Evolutionary conservation across 352 stramenopile genomes (phyloP), one percentile per base, ranked within the genome.

Genomic region (Phytophthora meadii): DNA sequence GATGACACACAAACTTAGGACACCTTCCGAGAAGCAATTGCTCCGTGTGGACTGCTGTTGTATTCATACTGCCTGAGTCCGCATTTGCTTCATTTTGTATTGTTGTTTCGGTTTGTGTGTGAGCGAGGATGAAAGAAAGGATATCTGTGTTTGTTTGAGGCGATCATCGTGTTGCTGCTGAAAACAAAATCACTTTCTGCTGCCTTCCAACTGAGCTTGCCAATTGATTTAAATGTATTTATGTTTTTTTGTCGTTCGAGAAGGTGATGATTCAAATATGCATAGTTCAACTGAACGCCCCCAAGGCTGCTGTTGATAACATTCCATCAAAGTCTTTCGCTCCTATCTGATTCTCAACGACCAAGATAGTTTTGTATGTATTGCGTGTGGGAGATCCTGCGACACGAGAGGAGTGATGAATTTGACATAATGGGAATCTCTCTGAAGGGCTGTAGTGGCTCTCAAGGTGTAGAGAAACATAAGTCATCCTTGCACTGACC

Each of bases 21-120:
- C 82, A 91, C 82, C 82, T 91, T 90, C 79, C 80, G 82, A 91
- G 81, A 84, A 81, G 79, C 79, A 81, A 61, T 79, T 82, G 73
- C 68, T 77, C 78, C 69, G 63, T 91, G 82, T 91, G 79, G 82
- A 89, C 82, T 79, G 74, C 80, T 85, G 36, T 70, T 85, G 74
- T 90, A 90, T 90, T 90, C 82, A 90, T 90, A 90, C 82, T 90
- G 82, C 67, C 82, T 90, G 82, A 90, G 72, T 86, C 70, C 73
- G 67, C 39, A 41, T 49, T 41, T 60, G 28, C 39, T 57, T 65
- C 54, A 24, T 68, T 14, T 53, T 36, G 51, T 36, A 19, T 10
- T 54, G 32, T 51, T 60, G 9, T 40, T 30, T 30, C 19, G 4
- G 27, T 30, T 30, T 30, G n/a, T 49, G 15, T 56, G 57, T 71